Evolutionary conservation across 73 alveolate genomes (phyloP).

Genomic region (Paramecium biaurelia): DNA sequence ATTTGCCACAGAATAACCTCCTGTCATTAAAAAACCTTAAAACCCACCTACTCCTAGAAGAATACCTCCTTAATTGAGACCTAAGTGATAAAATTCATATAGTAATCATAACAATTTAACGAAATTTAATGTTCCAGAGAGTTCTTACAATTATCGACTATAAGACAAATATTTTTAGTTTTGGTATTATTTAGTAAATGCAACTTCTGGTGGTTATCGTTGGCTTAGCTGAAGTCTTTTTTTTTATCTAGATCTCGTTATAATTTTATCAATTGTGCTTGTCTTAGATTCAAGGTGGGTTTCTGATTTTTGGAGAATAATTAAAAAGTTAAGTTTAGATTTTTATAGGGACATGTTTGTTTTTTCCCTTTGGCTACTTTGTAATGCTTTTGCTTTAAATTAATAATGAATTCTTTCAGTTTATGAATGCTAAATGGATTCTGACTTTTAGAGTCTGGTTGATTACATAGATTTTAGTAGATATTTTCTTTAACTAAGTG

Average conservation of each 20-base stretch:
- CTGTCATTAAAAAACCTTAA: neutral
- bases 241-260: neutral
- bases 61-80: neutral
- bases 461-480: neutral
- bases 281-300: neutral
- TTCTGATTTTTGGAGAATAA: neutral
- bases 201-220: neutral
- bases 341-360: neutral
- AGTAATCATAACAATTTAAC: neutral
- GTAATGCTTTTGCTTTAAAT: conserved; percentile 12
- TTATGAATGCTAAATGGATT: neutral
- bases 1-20: neutral
- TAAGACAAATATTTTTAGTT: neutral
- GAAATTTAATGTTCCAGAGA: neutral
- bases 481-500: neutral
- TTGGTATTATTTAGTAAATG: neutral
- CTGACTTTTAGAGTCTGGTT: neutral
- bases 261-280: neutral
- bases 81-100: neutral
- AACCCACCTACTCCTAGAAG: conserved; percentile 17
- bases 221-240: neutral
- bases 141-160: neutral
- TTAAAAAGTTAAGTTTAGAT: neutral
- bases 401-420: neutral
- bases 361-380: conserved; percentile 13